Evolutionary conservation across 2,329 filamentous ascomycete genomes (phyloP), one percentile per base, ranked within the genome.

Genomic region (Ophiocordyceps sinensis): DNA sequence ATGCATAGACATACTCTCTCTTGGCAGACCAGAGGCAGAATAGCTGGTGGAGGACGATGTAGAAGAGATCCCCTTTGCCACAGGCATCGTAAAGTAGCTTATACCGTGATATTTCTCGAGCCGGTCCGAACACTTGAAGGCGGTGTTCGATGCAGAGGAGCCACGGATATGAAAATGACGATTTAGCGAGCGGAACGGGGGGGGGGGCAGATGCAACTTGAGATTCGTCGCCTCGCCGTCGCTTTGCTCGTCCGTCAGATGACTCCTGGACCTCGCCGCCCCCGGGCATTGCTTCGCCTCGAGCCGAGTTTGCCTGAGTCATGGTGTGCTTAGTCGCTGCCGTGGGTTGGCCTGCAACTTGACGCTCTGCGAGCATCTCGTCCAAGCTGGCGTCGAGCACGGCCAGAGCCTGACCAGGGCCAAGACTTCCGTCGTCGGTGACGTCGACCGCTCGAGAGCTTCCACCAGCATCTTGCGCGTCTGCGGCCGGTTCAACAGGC

Each of bases 11-110:
- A 12, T 67, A 51, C 3, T 65, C 45, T 12, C 39, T 49, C 15
- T 63, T 53, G 3, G 59, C 43, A 4, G 66, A 68, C 68, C 71
- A 75, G 17, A 71, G 51, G 51, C 77, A 82, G 54, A 75, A 79
- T 2, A 81, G 44, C 51, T 84, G 79, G 52, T 84, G 80, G 12
- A 83, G 53, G 6, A 70, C 64, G 39, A 86, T 49, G 52, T 80
- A 87, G 51, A 82, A 75, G 37, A 63, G 46, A 53, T 88, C 83
- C 5, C 67, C 56, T 0, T 53, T 49, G 2, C 46, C 36, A 47
- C 76, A 80, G 1, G 82, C 81, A 21, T 73, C 62, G 23, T 47
- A 51, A 12, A 87, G 59, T 8, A 82, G 63, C n/a, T 54, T 47
- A 29, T 76, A 62, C 28, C 81, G 67, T 21, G 61, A 61, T 36